Evolutionary conservation across 2,329 filamentous ascomycete species (phyloP).

Genomic region (Colletotrichum spaethianum): DNA sequence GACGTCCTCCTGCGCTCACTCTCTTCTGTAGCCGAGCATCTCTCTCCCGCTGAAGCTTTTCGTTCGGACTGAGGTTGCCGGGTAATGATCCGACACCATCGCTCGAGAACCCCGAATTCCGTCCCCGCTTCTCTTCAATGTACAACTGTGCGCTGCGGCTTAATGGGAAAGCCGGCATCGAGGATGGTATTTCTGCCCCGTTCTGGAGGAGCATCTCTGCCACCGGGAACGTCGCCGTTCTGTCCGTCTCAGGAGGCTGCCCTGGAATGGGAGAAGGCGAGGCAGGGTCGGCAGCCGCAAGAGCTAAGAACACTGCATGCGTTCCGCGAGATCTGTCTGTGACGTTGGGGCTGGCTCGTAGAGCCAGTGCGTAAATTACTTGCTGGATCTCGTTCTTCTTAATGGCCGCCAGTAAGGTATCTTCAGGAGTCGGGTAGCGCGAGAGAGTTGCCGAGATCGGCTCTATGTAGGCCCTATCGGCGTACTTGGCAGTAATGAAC

Average conservation of each 20-base stretch:
- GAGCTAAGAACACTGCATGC: constrained; percentile 89
- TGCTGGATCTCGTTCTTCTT: constrained; percentile 97
- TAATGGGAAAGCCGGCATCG: constrained; percentile 85
- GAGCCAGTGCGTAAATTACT: constrained; percentile 89
- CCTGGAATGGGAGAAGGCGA: constrained; percentile 70
- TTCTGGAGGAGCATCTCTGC: constrained; percentile 95
- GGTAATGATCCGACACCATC: constrained; percentile 77
- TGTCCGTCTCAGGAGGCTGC: constrained; percentile 60
- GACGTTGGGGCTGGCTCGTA: constrained; percentile 89
- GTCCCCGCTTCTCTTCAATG: constrained; percentile 81
- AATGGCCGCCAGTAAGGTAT: constrained; percentile 90
- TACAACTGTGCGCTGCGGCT: constrained; percentile 86
- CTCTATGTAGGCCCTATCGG: constrained; percentile 85
- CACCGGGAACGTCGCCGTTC: constrained; percentile 82
- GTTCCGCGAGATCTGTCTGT: constrained; percentile 89
- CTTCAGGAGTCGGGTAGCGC: constrained; percentile 83
- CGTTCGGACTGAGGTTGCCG: constrained; percentile 55
- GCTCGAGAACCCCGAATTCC: constrained; percentile 60
- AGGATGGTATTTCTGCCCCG: constrained; percentile 86
- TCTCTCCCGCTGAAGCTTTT: constrained; percentile 72
- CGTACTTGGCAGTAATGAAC: constrained; percentile 97
- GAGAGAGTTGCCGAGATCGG: constrained; percentile 82
- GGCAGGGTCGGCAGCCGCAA: constrained; percentile 93
- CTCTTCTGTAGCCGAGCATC: constrained; percentile 83
- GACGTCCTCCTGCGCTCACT: constrained; percentile 81